phyloP scores from a whole-genome alignment of 2,329 filamentous ascomycete species.

The Aspergillus pseudotamarii region DNA sequence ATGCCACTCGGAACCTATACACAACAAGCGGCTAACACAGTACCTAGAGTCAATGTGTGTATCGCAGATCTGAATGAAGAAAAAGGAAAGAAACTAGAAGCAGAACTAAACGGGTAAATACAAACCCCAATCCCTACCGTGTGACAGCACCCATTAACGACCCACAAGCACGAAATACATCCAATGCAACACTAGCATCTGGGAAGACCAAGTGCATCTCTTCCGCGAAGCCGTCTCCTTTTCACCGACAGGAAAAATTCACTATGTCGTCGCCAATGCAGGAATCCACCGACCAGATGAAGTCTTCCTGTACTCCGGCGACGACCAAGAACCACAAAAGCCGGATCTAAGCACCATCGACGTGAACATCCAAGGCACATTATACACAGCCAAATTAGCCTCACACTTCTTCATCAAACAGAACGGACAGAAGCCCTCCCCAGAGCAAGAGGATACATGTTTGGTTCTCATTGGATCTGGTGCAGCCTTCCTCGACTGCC shows the following conservation, averaged over 20 bases:
- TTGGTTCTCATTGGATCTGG: constrained; percentile 39
- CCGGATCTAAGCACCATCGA: constrained; percentile 41
- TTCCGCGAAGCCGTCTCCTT: constrained; percentile 30
- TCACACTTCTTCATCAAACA: constrained; percentile 41
- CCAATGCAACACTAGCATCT: constrained; percentile 32
- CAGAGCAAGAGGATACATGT: constrained; percentile 30
- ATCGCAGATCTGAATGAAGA: constrained; percentile 25
- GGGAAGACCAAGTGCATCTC: constrained; percentile 35
- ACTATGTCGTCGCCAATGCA: constrained; percentile 38
- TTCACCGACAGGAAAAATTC: constrained; percentile 29
- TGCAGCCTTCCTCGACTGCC: constrained; percentile 38
- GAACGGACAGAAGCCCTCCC: constrained; percentile 26
- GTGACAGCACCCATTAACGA: neutral
- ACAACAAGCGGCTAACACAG: neutral
- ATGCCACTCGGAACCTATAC: neutral
- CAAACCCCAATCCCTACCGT: neutral
- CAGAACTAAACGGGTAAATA: constrained; percentile 17
- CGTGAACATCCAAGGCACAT: constrained; percentile 45
- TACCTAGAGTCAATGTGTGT: constrained; percentile 11
- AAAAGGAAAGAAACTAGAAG: constrained; percentile 24
- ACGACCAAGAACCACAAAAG: constrained; percentile 23
- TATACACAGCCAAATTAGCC: constrained; percentile 53
- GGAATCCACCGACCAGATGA: constrained; percentile 34
- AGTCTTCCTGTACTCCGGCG: constrained; percentile 28
- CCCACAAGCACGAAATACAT: constrained; percentile 28